Percentiles rank a stretch among this genome's conserved stretches.
Conservation (phyloP, 2,329 filamentous ascomycete species). For the Cordyceps farinosa region DNA sequence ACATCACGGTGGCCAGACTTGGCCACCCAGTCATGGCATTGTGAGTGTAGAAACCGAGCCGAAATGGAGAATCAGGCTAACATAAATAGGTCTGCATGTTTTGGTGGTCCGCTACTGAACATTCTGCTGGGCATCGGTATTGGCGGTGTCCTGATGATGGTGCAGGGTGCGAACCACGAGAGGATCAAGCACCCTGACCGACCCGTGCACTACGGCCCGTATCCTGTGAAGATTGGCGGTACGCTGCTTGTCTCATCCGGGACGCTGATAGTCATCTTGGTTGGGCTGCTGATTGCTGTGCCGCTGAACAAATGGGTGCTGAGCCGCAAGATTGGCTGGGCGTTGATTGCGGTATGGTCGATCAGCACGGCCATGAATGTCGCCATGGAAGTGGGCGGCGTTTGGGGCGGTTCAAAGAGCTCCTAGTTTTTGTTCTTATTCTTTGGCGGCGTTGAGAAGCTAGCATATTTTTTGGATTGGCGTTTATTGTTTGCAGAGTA, state of each 20-base stretch:
- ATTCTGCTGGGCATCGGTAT: slow-evolving; percentile 94
- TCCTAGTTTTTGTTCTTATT: background rate
- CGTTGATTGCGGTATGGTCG: slow-evolving; percentile 74
- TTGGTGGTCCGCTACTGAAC: slow-evolving; percentile 97
- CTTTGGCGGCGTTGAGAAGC: background rate
- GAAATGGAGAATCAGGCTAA: background rate
- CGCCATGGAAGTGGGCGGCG: slow-evolving; percentile 67
- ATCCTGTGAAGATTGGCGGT: slow-evolving; percentile 77
- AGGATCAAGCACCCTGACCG: slow-evolving; percentile 65
- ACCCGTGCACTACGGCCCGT: slow-evolving; percentile 67
- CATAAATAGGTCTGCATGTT: slow-evolving; percentile 69
- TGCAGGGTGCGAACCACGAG: slow-evolving; percentile 62
- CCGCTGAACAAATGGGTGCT: slow-evolving; percentile 84
- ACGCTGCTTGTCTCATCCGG: slow-evolving; percentile 81
- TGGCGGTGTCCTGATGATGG: slow-evolving; percentile 82
- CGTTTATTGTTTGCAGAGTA: background rate
- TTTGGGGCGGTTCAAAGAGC: slow-evolving; percentile 36
- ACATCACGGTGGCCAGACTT: slow-evolving; percentile 88
- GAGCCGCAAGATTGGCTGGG: slow-evolving; percentile 76
- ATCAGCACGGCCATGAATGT: slow-evolving; percentile 80
- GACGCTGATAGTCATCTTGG: slow-evolving; percentile 76
- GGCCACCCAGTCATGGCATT: slow-evolving; percentile 95
- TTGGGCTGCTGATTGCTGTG: slow-evolving; percentile 74
- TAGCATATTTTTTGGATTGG: background rate
- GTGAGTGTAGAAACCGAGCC: slow-evolving; percentile 38